Conservation (phyloP, 2,329 filamentous ascomycete genomes). For the Dactylellina sp. region DNA sequence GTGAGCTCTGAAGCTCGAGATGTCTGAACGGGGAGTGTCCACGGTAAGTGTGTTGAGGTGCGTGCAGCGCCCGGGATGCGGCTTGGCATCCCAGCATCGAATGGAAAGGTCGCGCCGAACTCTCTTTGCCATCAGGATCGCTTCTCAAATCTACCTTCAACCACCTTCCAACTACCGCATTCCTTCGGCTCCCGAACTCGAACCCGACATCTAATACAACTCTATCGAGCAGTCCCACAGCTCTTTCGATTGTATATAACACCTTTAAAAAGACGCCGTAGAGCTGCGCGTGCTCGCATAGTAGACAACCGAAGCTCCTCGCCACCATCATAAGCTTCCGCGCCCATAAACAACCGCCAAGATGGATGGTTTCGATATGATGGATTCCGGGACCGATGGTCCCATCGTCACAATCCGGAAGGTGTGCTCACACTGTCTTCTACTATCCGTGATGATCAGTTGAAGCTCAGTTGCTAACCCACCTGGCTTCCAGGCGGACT, state of each 20-base stretch:
- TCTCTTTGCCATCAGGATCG: not conserved
- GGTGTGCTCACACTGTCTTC: slow-evolving; percentile 10
- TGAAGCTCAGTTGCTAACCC: slow-evolving; percentile 40
- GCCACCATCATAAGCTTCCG: not conserved
- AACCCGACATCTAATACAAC: not conserved
- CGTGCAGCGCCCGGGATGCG: not conserved
- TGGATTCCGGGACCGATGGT: slow-evolving; percentile 51
- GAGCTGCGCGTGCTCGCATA: not conserved
- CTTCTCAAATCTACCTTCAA: not conserved
- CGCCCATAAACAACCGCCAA: slow-evolving; percentile 15
- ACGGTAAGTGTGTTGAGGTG: not conserved
- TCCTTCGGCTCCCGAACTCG: no score
- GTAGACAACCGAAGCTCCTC: not conserved
- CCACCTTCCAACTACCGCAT: no score
- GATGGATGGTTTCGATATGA: slow-evolving; percentile 54
- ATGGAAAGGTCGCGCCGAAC: not conserved
- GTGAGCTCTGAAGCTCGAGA: no score
- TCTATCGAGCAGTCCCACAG: not conserved
- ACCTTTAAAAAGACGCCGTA: not conserved
- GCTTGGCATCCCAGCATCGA: not conserved
- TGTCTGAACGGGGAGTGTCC: no score
- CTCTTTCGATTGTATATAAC: not conserved
- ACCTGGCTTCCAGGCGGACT: slow-evolving; percentile 73
- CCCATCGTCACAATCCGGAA: slow-evolving; percentile 55
- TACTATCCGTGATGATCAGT: slow-evolving; percentile 11